These are phyloP conservation scores for Cadophora sp. DNA, from an alignment of 2,329 filamentous ascomycete genomes.

Conservation along the genomic window DNA sequence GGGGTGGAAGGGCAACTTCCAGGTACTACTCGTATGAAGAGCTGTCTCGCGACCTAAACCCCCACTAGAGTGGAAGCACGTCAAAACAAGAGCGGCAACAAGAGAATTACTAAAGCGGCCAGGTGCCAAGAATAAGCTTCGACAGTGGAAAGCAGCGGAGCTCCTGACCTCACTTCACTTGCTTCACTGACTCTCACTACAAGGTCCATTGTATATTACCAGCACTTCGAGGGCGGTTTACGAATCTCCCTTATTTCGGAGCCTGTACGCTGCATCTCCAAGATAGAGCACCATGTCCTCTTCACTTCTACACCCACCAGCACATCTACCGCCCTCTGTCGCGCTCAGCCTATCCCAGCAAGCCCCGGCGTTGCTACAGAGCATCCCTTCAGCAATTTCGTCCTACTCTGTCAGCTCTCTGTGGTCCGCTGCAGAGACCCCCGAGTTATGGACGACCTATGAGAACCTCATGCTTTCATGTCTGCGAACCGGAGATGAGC, in stretches of 20 bases:
- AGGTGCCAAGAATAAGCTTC: neutral
- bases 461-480: constrained; percentile 88
- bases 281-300: constrained; percentile 51
- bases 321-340: constrained; percentile 60
- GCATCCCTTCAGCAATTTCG: constrained; percentile 59
- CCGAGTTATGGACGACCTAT: constrained; percentile 83
- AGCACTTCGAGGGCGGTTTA: neutral
- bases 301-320: constrained; percentile 62
- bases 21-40: neutral
- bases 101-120: neutral
- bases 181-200: neutral
- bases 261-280: neutral
- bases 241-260: neutral
- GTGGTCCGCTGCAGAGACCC: constrained; percentile 67
- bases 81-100: constrained; percentile 2
- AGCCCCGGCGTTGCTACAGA: constrained; percentile 62
- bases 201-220: neutral
- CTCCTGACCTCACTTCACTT: constrained; percentile 2
- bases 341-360: constrained; percentile 66
- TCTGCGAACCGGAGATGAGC: constrained; percentile 83
- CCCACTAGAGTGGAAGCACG: neutral
- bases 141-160: neutral
- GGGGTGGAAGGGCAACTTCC: neutral
- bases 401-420: constrained; percentile 60
- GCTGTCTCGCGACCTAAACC: constrained; percentile 7